Conservation (phyloP, 495 filamentous ascomycete species). For the Articulospora tetracladia region DNA sequence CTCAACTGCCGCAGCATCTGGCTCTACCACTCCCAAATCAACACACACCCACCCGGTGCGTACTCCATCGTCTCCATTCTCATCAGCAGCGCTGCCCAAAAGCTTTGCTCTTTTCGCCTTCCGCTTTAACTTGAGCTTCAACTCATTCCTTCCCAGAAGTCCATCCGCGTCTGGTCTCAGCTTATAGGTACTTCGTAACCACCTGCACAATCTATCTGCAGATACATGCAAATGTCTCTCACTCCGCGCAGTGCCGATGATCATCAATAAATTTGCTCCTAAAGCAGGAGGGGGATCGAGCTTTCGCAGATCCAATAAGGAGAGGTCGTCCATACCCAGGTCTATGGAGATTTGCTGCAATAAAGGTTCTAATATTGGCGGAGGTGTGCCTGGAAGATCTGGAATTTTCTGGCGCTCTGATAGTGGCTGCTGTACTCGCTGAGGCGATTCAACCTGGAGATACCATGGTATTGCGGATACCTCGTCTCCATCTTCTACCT, state of each 20-base stretch:
- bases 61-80: conserved; percentile 69
- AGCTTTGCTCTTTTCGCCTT: conserved; percentile 76
- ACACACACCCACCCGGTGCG: conserved; percentile 95
- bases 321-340: conserved; percentile 75
- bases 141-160: conserved; percentile 80
- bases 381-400: conserved; percentile 67
- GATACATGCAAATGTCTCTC: conserved; percentile 93
- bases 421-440: conserved; percentile 37
- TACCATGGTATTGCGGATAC: conserved; percentile 70
- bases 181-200: conserved; percentile 69
- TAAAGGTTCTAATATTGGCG: conserved; percentile 65
- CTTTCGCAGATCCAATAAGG: conserved; percentile 73
- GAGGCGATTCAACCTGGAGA: conserved; percentile 61
- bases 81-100: conserved; percentile 49
- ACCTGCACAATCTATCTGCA: conserved; percentile 82
- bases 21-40: conserved; percentile 69
- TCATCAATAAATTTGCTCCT: conserved; percentile 84
- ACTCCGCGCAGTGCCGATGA: conserved; percentile 88
- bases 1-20: conserved; percentile 36
- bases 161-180: conserved; percentile 79
- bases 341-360: conserved; percentile 77
- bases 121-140: conserved; percentile 80
- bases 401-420: conserved; percentile 66
- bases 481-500: not conserved
- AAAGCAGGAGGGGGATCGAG: conserved; percentile 84